Percentiles rank a stretch among this genome's conserved stretches.
These are phyloP conservation scores for Brassica incana DNA, from an alignment of 345 rosid genomes.

Conservation along the genomic window DNA sequence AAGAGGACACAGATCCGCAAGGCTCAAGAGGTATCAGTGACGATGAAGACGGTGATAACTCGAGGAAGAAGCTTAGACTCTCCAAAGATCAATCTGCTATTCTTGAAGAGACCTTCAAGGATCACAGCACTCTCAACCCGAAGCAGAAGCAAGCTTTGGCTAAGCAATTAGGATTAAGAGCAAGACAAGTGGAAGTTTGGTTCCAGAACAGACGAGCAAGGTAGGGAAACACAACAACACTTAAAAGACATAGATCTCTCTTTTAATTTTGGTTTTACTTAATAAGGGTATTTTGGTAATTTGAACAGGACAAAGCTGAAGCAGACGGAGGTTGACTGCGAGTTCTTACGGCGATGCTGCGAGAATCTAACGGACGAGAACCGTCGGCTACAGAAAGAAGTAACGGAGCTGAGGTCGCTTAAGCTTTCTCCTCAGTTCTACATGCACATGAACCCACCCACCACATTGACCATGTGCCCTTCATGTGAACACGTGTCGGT, in stretches of 20 bases:
- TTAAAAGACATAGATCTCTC: background rate
- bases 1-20: slow-evolving; percentile 63
- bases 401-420: slow-evolving; percentile 88
- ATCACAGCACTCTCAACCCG: slow-evolving; percentile 93
- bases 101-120: slow-evolving; percentile 93
- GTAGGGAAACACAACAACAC: slow-evolving; percentile 31
- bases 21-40: slow-evolving; percentile 78
- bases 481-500: slow-evolving; percentile 90
- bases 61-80: slow-evolving; percentile 89
- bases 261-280: background rate
- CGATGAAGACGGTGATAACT: slow-evolving; percentile 88
- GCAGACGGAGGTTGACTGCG: slow-evolving; percentile 99
- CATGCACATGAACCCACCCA: slow-evolving; percentile 99
- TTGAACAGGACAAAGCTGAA: slow-evolving; percentile 83
- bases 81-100: slow-evolving; percentile 93
- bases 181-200: slow-evolving; percentile 98
- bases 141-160: slow-evolving; percentile 90
- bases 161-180: slow-evolving; percentile 75
- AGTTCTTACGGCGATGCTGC: slow-evolving; percentile 89
- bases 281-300: slow-evolving; percentile 19
- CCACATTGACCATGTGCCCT: slow-evolving; percentile 98
- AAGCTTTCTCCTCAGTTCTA: slow-evolving; percentile 94
- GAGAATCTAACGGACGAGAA: slow-evolving; percentile 96
- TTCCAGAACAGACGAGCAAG: slow-evolving; percentile 98
- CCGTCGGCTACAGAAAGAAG: slow-evolving; percentile 92